phyloP scores from a whole-genome alignment of 2,329 filamentous ascomycete genomes.

The Colletotrichum sansevieriae region DNA sequence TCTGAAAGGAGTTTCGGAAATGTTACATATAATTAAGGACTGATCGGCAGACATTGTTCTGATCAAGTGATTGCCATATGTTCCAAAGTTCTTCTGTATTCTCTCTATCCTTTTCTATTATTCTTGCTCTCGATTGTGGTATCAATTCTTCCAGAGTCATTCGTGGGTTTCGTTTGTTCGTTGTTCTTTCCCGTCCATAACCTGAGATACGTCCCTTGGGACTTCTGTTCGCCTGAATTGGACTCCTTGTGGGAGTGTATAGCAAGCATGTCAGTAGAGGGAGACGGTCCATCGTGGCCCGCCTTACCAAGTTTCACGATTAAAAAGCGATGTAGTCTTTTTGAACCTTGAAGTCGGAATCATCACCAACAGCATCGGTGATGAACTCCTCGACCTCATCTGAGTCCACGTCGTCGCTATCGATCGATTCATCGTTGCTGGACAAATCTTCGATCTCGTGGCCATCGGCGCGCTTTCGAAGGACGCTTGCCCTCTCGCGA shows the following conservation, averaged over 20 bases:
- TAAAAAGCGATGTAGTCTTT: conserved; percentile 69
- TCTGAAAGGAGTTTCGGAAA: neutral
- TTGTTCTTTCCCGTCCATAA: conserved; percentile 19
- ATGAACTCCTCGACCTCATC: conserved; percentile 79
- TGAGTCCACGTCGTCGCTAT: conserved; percentile 84
- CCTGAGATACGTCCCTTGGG: conserved; percentile 8
- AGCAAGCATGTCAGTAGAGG: conserved; percentile 41
- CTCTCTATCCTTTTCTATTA: conserved; percentile 37
- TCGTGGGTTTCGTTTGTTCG: conserved; percentile 34
- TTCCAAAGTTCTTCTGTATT: conserved; percentile 29
- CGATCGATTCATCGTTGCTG: conserved; percentile 80
- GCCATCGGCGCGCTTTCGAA: conserved; percentile 72
- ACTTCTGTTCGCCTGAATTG: neutral
- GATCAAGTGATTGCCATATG: neutral
- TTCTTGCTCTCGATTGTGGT: conserved; percentile 9
- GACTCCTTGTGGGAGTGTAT: conserved; percentile 29
- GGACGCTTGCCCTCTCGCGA: conserved; percentile 85
- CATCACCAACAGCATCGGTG: conserved; percentile 64
- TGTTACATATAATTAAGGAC: neutral
- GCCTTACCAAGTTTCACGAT: conserved; percentile 39
- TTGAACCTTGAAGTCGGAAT: conserved; percentile 68
- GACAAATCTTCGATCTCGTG: conserved; percentile 77
- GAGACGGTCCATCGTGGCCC: conserved; percentile 8
- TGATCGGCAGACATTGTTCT: neutral
- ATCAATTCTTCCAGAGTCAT: conserved; percentile 31